Evolutionary conservation across 768 basidiomycete species (phyloP), one percentile per base, ranked within the genome.

Genomic region (Cyclocybe aegerita): DNA sequence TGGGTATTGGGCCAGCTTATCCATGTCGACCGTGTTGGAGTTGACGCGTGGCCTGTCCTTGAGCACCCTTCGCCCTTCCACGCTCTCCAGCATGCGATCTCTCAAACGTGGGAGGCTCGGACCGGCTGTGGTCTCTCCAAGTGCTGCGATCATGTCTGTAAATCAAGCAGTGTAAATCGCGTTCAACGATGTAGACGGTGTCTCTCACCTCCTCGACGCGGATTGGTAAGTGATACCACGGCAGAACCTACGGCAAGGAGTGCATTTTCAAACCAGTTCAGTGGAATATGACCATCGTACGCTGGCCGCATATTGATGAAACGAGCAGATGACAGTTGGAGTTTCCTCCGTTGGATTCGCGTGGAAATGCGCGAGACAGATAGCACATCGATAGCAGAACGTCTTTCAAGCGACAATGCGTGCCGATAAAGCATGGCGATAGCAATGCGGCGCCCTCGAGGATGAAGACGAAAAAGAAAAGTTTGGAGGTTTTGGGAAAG

Each of bases 91-190:
- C 89, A 98, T 92, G 33, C 65, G 64, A 55, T 91, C 86, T 31
- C 90, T 83, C 42, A 97, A 71, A 41, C 78, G 75, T 5, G 90
- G 85, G 37, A 98, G 76, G 47, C 85, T 83, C 0, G 82, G 77
- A 2, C 90, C 87, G 5, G 93, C 90, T 0, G 96, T 94, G 1
- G 93, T 93, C 69, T 98, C 97, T 16, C 92, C 93, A 7, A 98
- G 78, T 4, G 92, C 89, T 9, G 97, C 95, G 37, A 98, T 81
- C 87, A 99, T 93, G 67, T 99, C 95, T 98, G 55, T 37, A 12
- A 41, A 29, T 36, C 43, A 11, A 23, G 47, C 39, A 33, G 41
- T 14, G 42, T 56, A 14, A 56, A 48, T 42, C 41, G 15, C 17
- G 39, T 36, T 15, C 36, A 48, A 37, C 34, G 8, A 39, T 44